A percentile compares a stretch with the other conserved stretches of the same genome.
phyloP scores from a whole-genome alignment of 768 basidiomycete genomes.

The Mycena galopus region DNA sequence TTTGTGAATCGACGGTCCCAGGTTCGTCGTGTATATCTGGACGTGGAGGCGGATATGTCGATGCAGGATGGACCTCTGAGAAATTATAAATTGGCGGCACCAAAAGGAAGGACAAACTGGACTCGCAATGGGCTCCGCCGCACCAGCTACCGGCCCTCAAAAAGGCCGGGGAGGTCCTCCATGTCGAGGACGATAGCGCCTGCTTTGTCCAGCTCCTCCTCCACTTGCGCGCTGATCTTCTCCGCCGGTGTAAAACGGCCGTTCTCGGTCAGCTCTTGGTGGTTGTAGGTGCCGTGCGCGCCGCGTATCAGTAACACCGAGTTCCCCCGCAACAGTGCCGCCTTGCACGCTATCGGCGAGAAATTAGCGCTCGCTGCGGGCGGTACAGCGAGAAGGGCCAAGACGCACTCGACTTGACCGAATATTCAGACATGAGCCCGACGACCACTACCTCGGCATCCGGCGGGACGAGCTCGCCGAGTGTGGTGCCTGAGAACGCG shows the following conservation, averaged over 20 bases:
- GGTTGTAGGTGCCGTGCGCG: constrained; percentile 77
- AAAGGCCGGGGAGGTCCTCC: too few species aligned
- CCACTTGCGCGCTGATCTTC: constrained; percentile 68
- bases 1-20: too few species aligned
- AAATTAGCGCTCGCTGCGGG: too few species aligned
- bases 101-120: too few species aligned
- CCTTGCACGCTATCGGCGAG: constrained; percentile 71
- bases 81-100: too few species aligned
- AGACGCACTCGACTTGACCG: constrained; percentile 58
- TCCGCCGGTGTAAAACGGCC: constrained; percentile 65
- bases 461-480: constrained; percentile 62
- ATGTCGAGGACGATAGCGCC: too few species aligned
- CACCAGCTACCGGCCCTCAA: too few species aligned
- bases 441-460: constrained; percentile 75
- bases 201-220: constrained; percentile 77
- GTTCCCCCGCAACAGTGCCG: constrained; percentile 74
- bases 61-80: too few species aligned
- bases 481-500: constrained; percentile 70
- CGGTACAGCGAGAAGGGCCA: too few species aligned
- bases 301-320: constrained; percentile 74
- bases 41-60: too few species aligned
- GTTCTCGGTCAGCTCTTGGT: constrained; percentile 71
- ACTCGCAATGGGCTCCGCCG: too few species aligned
- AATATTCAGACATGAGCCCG: constrained; percentile 78
- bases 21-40: too few species aligned